Evolutionary conservation across 1,284 basidiomycete species (phyloP).

Genomic region (Ustilago bromivora): DNA sequence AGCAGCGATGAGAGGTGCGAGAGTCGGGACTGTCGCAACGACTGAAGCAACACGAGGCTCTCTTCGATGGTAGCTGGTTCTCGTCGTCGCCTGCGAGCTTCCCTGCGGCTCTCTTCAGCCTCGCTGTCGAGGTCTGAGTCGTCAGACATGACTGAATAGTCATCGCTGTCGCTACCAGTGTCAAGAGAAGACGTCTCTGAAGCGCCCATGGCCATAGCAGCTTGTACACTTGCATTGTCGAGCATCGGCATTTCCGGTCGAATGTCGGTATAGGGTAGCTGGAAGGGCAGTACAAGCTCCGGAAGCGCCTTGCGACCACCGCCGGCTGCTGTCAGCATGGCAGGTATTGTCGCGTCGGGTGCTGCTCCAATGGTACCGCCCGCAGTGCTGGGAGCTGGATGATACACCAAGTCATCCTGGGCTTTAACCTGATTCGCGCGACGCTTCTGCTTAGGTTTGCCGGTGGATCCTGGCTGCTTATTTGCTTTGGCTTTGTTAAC

Average conservation of each 20-base stretch:
- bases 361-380: slow-evolving; percentile 59
- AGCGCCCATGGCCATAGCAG: slow-evolving; percentile 51
- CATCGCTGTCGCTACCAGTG: slow-evolving; percentile 51
- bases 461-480: slow-evolving; percentile 21
- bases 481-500: slow-evolving; percentile 17
- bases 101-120: slow-evolving; percentile 36
- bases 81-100: slow-evolving; percentile 39
- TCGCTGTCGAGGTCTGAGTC: slow-evolving; percentile 44
- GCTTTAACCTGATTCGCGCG: slow-evolving; percentile 24
- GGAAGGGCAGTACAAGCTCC: slow-evolving; percentile 59
- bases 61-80: slow-evolving; percentile 54
- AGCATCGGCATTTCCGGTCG: slow-evolving; percentile 47
- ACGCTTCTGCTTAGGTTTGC: slow-evolving; percentile 56
- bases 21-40: slow-evolving; percentile 66
- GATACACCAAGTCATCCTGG: slow-evolving; percentile 36
- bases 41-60: slow-evolving; percentile 61
- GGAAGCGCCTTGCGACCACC: slow-evolving; percentile 56
- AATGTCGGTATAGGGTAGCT: slow-evolving; percentile 34
- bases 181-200: slow-evolving; percentile 42
- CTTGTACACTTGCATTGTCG: slow-evolving; percentile 48
- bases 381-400: slow-evolving; percentile 43
- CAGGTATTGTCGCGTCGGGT: slow-evolving; percentile 36
- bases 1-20: slow-evolving; percentile 65
- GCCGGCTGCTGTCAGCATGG: slow-evolving; percentile 55
- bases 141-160: slow-evolving; percentile 49